Evolutionary conservation across 305 asterid genomes (phyloP).

Genomic region (Plantago coronopus): DNA sequence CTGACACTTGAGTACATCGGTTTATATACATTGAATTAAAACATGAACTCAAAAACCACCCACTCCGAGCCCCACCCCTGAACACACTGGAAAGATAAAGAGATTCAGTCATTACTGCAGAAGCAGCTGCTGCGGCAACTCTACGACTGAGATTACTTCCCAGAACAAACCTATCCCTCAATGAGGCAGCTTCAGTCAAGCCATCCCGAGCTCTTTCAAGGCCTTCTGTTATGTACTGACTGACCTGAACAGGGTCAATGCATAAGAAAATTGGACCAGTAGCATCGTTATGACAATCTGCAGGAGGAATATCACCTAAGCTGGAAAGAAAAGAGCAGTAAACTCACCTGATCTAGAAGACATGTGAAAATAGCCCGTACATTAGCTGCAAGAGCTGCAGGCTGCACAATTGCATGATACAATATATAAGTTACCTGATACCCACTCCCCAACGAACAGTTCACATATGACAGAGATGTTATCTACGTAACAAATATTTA

Average conservation of each 20-base stretch:
- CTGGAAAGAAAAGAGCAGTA: constrained; percentile 20
- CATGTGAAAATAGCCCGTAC: constrained; percentile 85
- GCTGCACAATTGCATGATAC: constrained; percentile 45
- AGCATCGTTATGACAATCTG: constrained; percentile 14
- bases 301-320: constrained; percentile 24
- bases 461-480: neutral
- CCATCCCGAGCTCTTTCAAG: constrained; percentile 93
- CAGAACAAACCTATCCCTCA: constrained; percentile 88
- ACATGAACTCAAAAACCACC: neutral
- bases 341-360: constrained; percentile 86
- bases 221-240: constrained; percentile 85
- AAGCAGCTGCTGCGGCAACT: constrained; percentile 97
- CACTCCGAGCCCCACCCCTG: neutral
- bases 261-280: constrained; percentile 6
- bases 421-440: constrained; percentile 17
- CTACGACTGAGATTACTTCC: constrained; percentile 76
- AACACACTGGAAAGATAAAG: constrained; percentile 9
- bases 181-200: constrained; percentile 87
- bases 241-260: constrained; percentile 51
- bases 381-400: constrained; percentile 77
- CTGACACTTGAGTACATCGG: constrained; percentile 13
- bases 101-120: constrained; percentile 60
- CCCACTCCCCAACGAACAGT: constrained; percentile 2
- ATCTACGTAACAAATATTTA: neutral
- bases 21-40: constrained; percentile 14